Evolutionary conservation across 441 rosid species (phyloP).

Genomic region (Omphalea diandra): DNA sequence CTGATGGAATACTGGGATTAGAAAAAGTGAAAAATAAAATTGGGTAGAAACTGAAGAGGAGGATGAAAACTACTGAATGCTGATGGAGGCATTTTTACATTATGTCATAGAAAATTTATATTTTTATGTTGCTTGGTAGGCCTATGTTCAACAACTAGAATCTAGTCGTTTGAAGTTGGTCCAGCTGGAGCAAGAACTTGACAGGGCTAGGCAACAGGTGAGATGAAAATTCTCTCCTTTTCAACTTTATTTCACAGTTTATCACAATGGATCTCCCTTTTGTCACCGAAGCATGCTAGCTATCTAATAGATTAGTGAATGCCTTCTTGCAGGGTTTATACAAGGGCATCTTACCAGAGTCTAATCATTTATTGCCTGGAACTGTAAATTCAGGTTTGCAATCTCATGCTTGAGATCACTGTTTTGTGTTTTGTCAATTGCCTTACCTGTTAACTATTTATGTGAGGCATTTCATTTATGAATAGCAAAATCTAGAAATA

Average conservation of each 20-base stretch:
- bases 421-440: background rate
- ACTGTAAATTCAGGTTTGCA: slow-evolving; percentile 45
- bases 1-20: slow-evolving; percentile 14
- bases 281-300: background rate
- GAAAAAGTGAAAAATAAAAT: background rate
- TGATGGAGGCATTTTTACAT: slow-evolving; percentile 12
- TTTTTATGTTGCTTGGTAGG: slow-evolving; percentile 38
- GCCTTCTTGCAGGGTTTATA: slow-evolving; percentile 42
- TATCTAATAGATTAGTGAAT: slow-evolving; percentile 31
- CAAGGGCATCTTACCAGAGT: slow-evolving; percentile 36
- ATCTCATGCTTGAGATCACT: slow-evolving; percentile 11
- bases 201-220: slow-evolving; percentile 83
- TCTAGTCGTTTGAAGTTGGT: slow-evolving; percentile 82
- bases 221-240: slow-evolving; percentile 12
- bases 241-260: slow-evolving; percentile 4
- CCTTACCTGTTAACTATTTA: background rate
- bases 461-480: background rate
- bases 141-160: slow-evolving; percentile 92
- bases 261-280: background rate
- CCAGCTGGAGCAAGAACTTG: slow-evolving; percentile 89
- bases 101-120: background rate
- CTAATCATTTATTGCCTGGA: slow-evolving; percentile 39
- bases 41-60: background rate
- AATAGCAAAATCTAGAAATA: background rate
- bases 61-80: background rate